Evolutionary conservation across 352 stramenopile genomes (phyloP).

Genomic region (Phytophthora sansomeana): DNA sequence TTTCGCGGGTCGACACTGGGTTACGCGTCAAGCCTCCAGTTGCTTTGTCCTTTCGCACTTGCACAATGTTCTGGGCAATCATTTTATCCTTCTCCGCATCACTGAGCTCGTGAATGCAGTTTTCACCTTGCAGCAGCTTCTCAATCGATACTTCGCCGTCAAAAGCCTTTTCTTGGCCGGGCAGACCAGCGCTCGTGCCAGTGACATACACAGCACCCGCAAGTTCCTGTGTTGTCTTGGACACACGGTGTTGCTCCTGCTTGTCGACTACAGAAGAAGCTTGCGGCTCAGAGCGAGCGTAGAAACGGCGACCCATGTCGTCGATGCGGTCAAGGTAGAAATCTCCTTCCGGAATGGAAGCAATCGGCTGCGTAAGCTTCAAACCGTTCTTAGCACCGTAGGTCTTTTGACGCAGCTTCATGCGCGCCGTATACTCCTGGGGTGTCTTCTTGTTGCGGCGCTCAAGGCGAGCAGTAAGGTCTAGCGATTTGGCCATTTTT

Average conservation of each 20-base stretch:
- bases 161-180: constrained; percentile 73
- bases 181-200: constrained; percentile 92
- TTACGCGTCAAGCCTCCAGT: constrained; percentile 50
- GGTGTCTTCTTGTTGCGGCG: constrained; percentile 85
- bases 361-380: constrained; percentile 75
- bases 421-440: constrained; percentile 91
- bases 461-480: constrained; percentile 85
- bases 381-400: constrained; percentile 62
- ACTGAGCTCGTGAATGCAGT: constrained; percentile 89
- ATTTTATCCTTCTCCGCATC: constrained; percentile 80
- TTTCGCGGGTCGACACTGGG: constrained; percentile 50
- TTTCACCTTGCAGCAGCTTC: constrained; percentile 90
- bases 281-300: constrained; percentile 53
- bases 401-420: constrained; percentile 91
- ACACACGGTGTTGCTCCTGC: constrained; percentile 29
- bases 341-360: constrained; percentile 75
- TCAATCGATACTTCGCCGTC: constrained; percentile 85
- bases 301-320: constrained; percentile 88
- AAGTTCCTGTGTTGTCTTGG: constrained; percentile 55
- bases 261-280: constrained; percentile 6
- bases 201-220: constrained; percentile 87
- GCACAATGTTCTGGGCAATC: constrained; percentile 94
- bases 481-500: constrained; percentile 86
- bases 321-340: constrained; percentile 95
- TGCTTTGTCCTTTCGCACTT: constrained; percentile 66